Base-by-base conservation (phyloP, 768 basidiomycete species). In the Cystofilobasidium bisporidii region DNA sequence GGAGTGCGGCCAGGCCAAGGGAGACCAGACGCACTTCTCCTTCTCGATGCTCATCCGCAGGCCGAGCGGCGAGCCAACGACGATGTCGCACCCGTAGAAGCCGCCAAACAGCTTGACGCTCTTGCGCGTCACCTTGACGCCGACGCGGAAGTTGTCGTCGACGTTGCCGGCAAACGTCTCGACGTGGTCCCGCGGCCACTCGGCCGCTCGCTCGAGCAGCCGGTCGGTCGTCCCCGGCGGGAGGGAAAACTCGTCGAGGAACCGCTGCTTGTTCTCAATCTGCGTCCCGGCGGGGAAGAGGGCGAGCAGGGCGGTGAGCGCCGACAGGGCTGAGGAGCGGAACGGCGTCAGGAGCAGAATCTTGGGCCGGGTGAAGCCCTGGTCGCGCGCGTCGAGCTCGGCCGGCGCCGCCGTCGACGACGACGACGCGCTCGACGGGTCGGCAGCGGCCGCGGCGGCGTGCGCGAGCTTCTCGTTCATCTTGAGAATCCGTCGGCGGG, bases 281-380 rank as follows among this genome's bases (percentile, higher is more conserved):
- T 94, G 91, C 70, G 85, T 81, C 36, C 85, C 89, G 84, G 20
- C 87, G 86, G 73, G 90, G 22, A 84, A 79, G 57, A 72, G 67
- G 33, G 47, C 38, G 3, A 85, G 86, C 63, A 97, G 79, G 30
- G 87, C 84, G n/a, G 81, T 81, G 70, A 92, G 79, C 89, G 93
- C 97, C 64, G 83, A 81, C 9, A 87, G 79, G 0, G 89, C 93
- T 60, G 85, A 86, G 47, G 89, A 90, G 59, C 96, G 91, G 80
- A 97, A 91, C 1, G 96, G 96, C 14, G 93, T 83, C 66, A 98
- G 84, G 71, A 99, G 79, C 56, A 99, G 87, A 33, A 94, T 81
- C 24, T 94, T 92, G 14, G 96, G 94, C 8, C 96, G 88, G 10
- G 93, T 96, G 78, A 97, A 98, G 32, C 94, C 94, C 81, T 98